Conservation (phyloP, 768 basidiomycete species). For the Phanerochaete sordida region DNA sequence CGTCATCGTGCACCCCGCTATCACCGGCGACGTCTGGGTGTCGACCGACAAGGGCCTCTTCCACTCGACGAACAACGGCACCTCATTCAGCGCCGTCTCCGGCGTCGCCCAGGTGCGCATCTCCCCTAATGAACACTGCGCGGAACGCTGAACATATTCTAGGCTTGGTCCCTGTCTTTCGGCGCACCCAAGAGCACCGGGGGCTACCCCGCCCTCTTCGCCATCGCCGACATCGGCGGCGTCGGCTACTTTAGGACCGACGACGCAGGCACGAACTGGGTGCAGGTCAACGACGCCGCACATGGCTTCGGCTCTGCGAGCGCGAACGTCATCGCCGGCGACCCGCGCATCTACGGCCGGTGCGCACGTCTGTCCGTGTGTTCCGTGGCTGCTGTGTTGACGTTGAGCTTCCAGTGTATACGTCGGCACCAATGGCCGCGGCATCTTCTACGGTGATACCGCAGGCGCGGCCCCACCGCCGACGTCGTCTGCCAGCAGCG, state of each 20-base stretch:
- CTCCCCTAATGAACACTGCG: not conserved
- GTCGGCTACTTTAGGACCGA: conserved; percentile 56
- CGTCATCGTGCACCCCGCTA: conserved; percentile 49
- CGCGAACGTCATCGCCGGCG: conserved; percentile 46
- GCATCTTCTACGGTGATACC: conserved; percentile 14
- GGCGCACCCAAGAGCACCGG: conserved; percentile 47
- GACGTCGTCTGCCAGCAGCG: not conserved
- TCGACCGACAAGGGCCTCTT: conserved; percentile 55
- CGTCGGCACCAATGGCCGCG: conserved; percentile 56
- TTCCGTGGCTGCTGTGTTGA: not conserved
- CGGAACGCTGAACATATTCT: conserved; percentile 7
- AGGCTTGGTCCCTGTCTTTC: conserved; percentile 56
- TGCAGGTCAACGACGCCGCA: conserved; percentile 52
- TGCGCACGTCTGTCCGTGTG: conserved; percentile 20
- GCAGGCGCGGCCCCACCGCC: not conserved
- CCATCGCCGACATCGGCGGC: conserved; percentile 47
- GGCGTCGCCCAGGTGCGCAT: conserved; percentile 28
- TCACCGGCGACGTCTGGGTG: conserved; percentile 63
- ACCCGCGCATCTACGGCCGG: conserved; percentile 54
- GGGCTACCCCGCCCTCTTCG: conserved; percentile 54
- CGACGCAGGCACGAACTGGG: conserved; percentile 53
- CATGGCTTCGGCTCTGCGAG: conserved; percentile 55
- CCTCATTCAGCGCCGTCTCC: conserved; percentile 44
- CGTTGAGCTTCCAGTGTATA: conserved; percentile 41
- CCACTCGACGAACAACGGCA: conserved; percentile 53